Evolutionary conservation across 176 grass and related monocot genomes (phyloP), one percentile per base, ranked within the genome.

Genomic region (Cocos nucifera): DNA sequence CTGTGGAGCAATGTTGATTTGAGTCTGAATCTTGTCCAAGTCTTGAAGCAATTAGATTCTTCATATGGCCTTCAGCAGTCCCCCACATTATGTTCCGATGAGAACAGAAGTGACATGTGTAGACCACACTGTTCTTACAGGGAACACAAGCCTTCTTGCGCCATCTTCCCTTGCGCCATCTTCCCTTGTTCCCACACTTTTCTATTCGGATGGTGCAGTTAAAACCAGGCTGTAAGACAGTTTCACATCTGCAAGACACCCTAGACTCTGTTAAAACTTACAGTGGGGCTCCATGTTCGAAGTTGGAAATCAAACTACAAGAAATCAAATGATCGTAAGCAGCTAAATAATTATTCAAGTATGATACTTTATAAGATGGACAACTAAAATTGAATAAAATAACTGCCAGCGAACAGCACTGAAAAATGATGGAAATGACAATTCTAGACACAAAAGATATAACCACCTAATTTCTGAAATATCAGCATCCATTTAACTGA

Each of bases 201-300:
- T 74, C 81, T 77, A 95, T 83, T 15, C 79, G 82, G 12, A 95
- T 61, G 9, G 63, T 95, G 63, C 82, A 89, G 60, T 90, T 96
- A 19, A 77, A 77, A 50, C 91, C 86, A 50, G 91, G 83, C n/a
- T 81, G 81, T 63, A 96, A 63, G 24, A 95, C 27, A 44, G 86
- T 84, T 61, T 95, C 83, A 15, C 91, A 95, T 59, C 91, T 90
- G 86, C 72, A 81, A 44, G 35, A 44, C 35, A 44, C 2, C 3
- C 2, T 44, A 44, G 1, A 44, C 35, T 2, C 35, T 44, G 35
- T 44, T 44, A 44, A 12, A 44, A 44, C 35, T 44, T 44, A 12
- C 35, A 44, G 1, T 12, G 9, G 35, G 8, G 10, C 35, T 44
- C 9, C 35, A 44, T 44, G 9, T 12, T 1, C 10, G 8, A 10